Base-by-base conservation (phyloP, 371 early-diverging fungal species). In the Mortierella sp. region DNA sequence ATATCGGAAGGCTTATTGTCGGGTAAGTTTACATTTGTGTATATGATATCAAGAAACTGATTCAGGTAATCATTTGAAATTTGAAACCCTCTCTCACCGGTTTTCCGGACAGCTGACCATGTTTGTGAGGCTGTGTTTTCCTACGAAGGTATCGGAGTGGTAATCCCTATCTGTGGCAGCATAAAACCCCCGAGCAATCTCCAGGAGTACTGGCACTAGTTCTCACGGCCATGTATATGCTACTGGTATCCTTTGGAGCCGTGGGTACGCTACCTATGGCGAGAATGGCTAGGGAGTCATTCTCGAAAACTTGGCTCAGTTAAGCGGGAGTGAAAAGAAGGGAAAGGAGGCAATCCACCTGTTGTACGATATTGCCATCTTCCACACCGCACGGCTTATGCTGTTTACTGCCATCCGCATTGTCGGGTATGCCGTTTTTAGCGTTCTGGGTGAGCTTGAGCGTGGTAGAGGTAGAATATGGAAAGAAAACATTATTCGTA, bases 401-500 rank as follows among this genome's bases (percentile, higher is more conserved):
- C 85, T 96, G 33, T 97, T 96, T 76, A 97, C 98, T 2, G 92
- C 95, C 15, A 94, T 96, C 70, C 91, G 94, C 65, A 97, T 97
- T 72, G 87, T 95, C 89, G 86, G 64, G 43, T 40, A 75, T 22
- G 59, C 62, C 40, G 75, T 92, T 52, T 91, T 92, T 76, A 86
- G 13, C 79, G 87, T 41, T 70, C 77, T 19, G 84, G 86, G 16
- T 84, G 57, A 84, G 19, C 22, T 28, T 4, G 83, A 63, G 19
- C 33, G 40, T 21, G 47, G 50, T 66, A 66, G 84, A 60, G 89
- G 92, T 65, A 95, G 95, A 78, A 93, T 96, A 94, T 88, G 94
- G 77, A 97, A 96, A 87, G 79, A 74, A 45, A 97, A 97, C 78
- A 63, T 85, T 38, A 88, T 95, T 67, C 88, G 97, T 10, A 83